Percentiles rank a stretch among this genome's conserved stretches.
Evolutionary conservation across 1,284 basidiomycete genomes (phyloP).

Genomic region (Thelephora terrestris): DNA sequence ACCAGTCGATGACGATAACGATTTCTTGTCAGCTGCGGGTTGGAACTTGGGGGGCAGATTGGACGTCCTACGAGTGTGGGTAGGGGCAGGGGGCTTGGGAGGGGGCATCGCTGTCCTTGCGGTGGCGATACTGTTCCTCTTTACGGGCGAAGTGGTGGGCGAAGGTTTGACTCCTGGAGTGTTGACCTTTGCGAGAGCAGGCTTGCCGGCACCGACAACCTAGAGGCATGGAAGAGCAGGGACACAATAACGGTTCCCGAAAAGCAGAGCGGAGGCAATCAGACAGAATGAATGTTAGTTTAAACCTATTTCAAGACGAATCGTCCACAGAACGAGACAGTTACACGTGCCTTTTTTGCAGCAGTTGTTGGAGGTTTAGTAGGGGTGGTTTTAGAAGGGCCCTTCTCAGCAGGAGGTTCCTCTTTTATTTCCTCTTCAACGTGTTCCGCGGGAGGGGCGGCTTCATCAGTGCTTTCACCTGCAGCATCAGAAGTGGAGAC

Average conservation of each 20-base stretch:
- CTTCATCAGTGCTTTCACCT: background rate
- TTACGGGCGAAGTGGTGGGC: slow-evolving; percentile 12
- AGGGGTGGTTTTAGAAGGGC: slow-evolving; percentile 6
- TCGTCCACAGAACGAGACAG: slow-evolving; percentile 14
- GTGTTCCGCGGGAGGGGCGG: too few relatives aligned
- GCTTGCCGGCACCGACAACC: slow-evolving; percentile 40
- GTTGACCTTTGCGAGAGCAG: slow-evolving; percentile 30
- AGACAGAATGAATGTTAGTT: too few relatives aligned
- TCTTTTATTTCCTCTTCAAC: too few relatives aligned
- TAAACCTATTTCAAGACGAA: too few relatives aligned
- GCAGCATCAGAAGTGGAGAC: background rate
- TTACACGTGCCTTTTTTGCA: slow-evolving; percentile 53
- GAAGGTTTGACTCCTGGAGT: slow-evolving; percentile 20
- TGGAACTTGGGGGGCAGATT: slow-evolving; percentile 31
- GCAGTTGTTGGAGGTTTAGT: slow-evolving; percentile 38
- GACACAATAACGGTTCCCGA: too few relatives aligned
- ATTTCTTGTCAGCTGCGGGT: slow-evolving; percentile 24
- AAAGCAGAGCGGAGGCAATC: too few relatives aligned
- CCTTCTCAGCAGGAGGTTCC: too few relatives aligned
- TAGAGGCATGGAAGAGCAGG: too few relatives aligned
- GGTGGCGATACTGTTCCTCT: slow-evolving; percentile 11
- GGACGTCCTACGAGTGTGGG: slow-evolving; percentile 36
- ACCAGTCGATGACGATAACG: slow-evolving; percentile 16
- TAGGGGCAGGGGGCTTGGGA: slow-evolving; percentile 31
- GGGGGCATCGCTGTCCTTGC: slow-evolving; percentile 22